phyloP scores from a whole-genome alignment of 768 basidiomycete genomes.

The Xerocomus spinulosus region DNA sequence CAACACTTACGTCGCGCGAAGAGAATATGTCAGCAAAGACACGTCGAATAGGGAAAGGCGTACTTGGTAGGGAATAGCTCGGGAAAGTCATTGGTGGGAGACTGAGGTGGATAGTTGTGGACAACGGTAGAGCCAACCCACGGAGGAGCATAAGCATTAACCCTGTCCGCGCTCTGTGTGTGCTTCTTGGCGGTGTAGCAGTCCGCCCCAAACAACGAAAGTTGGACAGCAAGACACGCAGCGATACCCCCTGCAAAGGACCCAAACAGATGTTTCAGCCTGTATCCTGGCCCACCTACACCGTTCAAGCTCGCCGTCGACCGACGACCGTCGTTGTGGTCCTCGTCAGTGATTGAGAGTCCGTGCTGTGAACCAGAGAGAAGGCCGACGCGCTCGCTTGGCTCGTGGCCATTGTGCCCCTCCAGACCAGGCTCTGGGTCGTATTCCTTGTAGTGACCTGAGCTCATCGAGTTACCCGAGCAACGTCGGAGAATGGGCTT shows the following conservation, averaged over 20 bases:
- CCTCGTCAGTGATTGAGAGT: constrained; percentile 5
- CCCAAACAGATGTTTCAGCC: constrained; percentile 34
- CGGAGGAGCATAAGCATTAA: constrained; percentile 49
- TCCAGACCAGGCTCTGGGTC: constrained; percentile 41
- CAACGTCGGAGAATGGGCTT: neutral
- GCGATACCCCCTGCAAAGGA: constrained; percentile 55
- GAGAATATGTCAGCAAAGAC: neutral
- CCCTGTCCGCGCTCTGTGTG: constrained; percentile 7
- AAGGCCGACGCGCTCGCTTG: constrained; percentile 35
- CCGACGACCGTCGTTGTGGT: neutral
- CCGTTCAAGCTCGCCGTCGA: constrained; percentile 14
- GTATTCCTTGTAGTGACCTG: constrained; percentile 21
- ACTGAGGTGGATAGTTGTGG: constrained; percentile 66
- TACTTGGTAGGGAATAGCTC: constrained; percentile 66
- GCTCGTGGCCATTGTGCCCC: neutral
- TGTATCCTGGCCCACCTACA: constrained; percentile 13
- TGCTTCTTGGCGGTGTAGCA: constrained; percentile 29
- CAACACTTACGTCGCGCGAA: constrained; percentile 38
- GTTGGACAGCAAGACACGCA: constrained; percentile 48
- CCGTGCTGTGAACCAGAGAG: constrained; percentile 26
- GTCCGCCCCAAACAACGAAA: constrained; percentile 32
- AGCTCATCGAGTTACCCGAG: neutral
- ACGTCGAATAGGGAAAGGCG: neutral
- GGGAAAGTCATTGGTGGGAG: constrained; percentile 69
- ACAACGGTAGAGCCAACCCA: constrained; percentile 68